Evolutionary conservation across 345 rosid genomes (phyloP), one percentile per base, ranked within the genome.

Genomic region (Alliaria petiolata): DNA sequence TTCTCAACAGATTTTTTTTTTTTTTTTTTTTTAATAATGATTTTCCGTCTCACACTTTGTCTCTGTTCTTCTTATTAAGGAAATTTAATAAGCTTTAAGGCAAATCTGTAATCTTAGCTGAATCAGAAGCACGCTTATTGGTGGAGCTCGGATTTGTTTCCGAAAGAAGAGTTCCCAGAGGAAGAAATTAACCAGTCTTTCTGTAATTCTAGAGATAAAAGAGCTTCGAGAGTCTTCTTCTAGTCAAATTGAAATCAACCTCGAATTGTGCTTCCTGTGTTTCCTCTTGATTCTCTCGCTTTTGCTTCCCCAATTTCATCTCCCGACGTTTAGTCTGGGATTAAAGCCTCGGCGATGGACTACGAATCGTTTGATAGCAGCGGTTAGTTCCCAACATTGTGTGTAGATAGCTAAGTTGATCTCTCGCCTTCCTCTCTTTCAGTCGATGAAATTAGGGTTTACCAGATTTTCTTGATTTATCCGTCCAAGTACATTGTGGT

Each of bases 301-400:
- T 26, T 28, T 28, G 31, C 31, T 28, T 53, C 64, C 19, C 26
- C 2, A 22, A 22, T 22, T 22, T 22, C 25, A 22, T 22, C 25
- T 22, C 25, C 25, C 25, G 25, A 22, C 1, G 3, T 22, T 22
- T 22, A 22, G 25, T 22, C 25, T 22, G 15, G 7, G 47, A 17
- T 31, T 26, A 19, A 46, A 75, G 57, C 58, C 61, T 43, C 76
- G 81, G 81, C 80, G 54, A 89, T 89, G 92, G 88, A 89, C 62
- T 86, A 80, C 85, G 87, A 86, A 57, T 78, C 95, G 7, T 85
- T 70, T 44, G 95, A 86, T 72, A 89, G 90, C 84, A 89, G 92
- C 62, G 92, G 95, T 86, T 54, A 83, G 92, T 86, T 79, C 64
- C 63, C 31, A 40, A 52, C 33, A 36, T 55, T 33, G 14, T 35